Conservation (phyloP, 768 basidiomycete species). For the Leccinum ochraceum region DNA sequence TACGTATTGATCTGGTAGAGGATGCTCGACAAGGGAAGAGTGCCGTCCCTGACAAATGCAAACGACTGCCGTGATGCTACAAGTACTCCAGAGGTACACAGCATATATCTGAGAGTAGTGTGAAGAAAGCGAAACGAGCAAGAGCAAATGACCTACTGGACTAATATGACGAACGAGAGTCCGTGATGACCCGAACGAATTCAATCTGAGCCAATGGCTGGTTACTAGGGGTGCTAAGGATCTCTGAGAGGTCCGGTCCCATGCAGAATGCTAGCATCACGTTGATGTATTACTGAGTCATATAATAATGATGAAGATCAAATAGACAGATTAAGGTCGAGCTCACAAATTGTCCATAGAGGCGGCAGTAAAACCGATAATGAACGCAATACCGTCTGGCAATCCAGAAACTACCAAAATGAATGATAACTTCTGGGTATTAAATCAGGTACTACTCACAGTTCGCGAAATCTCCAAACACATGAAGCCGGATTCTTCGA, state of each 20-base stretch:
- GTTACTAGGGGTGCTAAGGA: conserved; percentile 31
- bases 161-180: conserved; percentile 48
- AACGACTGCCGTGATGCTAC: conserved; percentile 55
- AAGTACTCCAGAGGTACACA: conserved; percentile 43
- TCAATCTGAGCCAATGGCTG: conserved; percentile 46
- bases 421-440: background rate
- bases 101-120: conserved; percentile 37
- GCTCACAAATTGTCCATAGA: conserved; percentile 43
- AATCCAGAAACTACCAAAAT: conserved; percentile 37
- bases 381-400: conserved; percentile 46
- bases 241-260: conserved; percentile 45
- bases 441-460: conserved; percentile 36
- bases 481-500: conserved; percentile 60
- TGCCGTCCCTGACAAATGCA: conserved; percentile 58
- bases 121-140: background rate
- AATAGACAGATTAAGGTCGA: background rate
- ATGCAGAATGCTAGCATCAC: conserved; percentile 57
- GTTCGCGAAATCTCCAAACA: conserved; percentile 61
- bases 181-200: conserved; percentile 41
- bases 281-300: conserved; percentile 53
- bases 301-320: conserved; percentile 23
- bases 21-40: conserved; percentile 53
- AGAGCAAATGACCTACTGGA: conserved; percentile 35
- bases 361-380: conserved; percentile 47
- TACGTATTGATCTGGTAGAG: conserved; percentile 52